phyloP scores from a whole-genome alignment of 2,329 filamentous ascomycete genomes.

The Knufia petricola region DNA sequence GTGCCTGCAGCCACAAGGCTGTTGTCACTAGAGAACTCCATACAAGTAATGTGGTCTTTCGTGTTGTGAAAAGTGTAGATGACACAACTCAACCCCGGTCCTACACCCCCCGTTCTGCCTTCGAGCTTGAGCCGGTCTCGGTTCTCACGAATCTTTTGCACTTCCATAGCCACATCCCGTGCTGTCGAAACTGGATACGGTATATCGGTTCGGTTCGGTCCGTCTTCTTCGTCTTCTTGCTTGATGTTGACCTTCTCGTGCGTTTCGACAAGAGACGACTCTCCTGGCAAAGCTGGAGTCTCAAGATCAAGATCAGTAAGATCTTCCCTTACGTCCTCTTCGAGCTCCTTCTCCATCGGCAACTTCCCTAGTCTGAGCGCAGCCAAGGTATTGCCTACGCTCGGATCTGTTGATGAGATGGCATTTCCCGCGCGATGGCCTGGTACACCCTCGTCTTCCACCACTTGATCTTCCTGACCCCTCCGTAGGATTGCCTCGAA shows the following conservation, averaged over 20 bases:
- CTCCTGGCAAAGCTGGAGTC: conserved; percentile 61
- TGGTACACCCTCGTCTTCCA: conserved; percentile 60
- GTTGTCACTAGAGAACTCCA: conserved; percentile 91
- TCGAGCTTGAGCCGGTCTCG: conserved; percentile 86
- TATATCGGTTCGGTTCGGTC: conserved; percentile 65
- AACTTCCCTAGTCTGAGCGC: conserved; percentile 69
- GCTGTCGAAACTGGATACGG: conserved; percentile 81
- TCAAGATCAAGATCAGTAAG: conserved; percentile 75
- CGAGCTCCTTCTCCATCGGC: conserved; percentile 71
- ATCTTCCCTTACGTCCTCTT: conserved; percentile 77
- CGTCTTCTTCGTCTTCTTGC: conserved; percentile 78
- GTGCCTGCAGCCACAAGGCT: conserved; percentile 80
- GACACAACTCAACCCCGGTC: conserved; percentile 74
- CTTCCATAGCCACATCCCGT: conserved; percentile 85
- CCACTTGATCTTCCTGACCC: conserved; percentile 47
- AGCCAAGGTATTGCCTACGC: conserved; percentile 46
- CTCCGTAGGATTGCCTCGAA: conserved; percentile 51
- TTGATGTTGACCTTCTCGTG: conserved; percentile 76
- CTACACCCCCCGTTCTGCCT: conserved; percentile 69
- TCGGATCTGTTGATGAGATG: conserved; percentile 48
- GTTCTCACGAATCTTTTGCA: conserved; percentile 87
- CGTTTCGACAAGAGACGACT: conserved; percentile 68
- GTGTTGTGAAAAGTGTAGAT: conserved; percentile 99
- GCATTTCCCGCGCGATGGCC: conserved; percentile 58
- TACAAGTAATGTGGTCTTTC: conserved; percentile 79